Conservation (phyloP, 768 basidiomycete genomes). For the Inosperma sp. region DNA sequence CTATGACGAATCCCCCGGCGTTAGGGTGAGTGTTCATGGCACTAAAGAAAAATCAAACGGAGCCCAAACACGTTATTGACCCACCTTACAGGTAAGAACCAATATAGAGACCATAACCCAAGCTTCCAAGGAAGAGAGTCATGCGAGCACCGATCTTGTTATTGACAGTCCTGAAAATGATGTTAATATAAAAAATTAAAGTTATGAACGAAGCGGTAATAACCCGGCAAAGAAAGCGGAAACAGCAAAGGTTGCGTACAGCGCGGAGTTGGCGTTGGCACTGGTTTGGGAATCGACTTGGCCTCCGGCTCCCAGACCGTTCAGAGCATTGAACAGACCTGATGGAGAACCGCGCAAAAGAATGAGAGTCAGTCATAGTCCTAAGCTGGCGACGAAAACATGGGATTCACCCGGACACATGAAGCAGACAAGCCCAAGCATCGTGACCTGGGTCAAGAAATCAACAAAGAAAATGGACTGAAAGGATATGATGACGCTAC, state of each 20-base stretch:
- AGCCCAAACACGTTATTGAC: neutral
- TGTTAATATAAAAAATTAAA: neutral
- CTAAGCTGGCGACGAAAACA: neutral
- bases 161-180: conserved; percentile 56
- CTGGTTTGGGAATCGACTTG: conserved; percentile 61
- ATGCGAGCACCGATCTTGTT: conserved; percentile 74
- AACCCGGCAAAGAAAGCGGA: conserved; percentile 56
- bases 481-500: neutral
- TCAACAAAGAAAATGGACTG: neutral
- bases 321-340: conserved; percentile 77
- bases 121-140: conserved; percentile 69
- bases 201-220: conserved; percentile 19
- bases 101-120: conserved; percentile 74
- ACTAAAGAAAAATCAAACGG: conserved; percentile 31
- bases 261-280: conserved; percentile 64
- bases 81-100: conserved; percentile 70
- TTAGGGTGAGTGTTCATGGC: conserved; percentile 64
- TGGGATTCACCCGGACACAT: conserved; percentile 44
- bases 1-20: conserved; percentile 61
- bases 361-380: no score
- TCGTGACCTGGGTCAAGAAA: conserved; percentile 44
- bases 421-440: conserved; percentile 70
- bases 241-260: conserved; percentile 54
- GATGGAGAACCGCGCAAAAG: conserved; percentile 10
- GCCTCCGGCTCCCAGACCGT: conserved; percentile 76